Base-by-base conservation (phyloP, 164 flowering plant genomes). In the Pachysandra terminalis region DNA sequence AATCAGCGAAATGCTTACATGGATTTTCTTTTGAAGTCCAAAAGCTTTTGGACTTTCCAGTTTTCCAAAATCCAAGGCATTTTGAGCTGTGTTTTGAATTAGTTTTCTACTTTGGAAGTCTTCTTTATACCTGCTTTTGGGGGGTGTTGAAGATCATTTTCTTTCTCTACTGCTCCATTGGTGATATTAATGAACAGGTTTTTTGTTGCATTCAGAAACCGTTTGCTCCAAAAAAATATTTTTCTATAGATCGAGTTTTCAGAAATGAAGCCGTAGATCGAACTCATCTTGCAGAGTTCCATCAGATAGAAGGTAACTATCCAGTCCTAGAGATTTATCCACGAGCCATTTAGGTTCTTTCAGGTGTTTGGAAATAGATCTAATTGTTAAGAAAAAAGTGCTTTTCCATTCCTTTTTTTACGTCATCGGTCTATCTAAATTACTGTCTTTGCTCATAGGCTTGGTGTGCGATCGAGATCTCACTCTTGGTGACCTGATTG, bases 201-300 rank as follows among this genome's bases (percentile, higher is more conserved):
- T 96, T 93, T 82, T 93, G n/a, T n/a, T n/a, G n/a, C n/a, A n/a
- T n/a, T n/a, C n/a, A n/a, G n/a, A n/a, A n/a, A n/a, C n/a, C n/a
- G n/a, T n/a, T n/a, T n/a, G n/a, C n/a, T n/a, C n/a, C n/a, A n/a
- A n/a, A n/a, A n/a, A n/a, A n/a, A n/a, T n/a, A n/a, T n/a, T n/a
- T n/a, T n/a, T n/a, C n/a, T n/a, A n/a, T n/a, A n/a, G n/a, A n/a
- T n/a, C n/a, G n/a, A n/a, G n/a, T n/a, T n/a, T n/a, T n/a, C n/a
- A n/a, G n/a, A n/a, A n/a, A n/a, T n/a, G n/a, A n/a, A 85, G 96
- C 99, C 16, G 99, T 96, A 0, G 99, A 96, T 74, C 83, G 96
- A 64, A 96, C 99, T 10, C 99, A 96, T 85, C 95, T 93, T 64
- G 99, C 99, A 10, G 99, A 96, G 79, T 93, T 96, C 73, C 97